Percentiles rank a stretch among this genome's conserved stretches.
These are phyloP conservation scores for Porpolomopsis calyptriformis DNA, from an alignment of 768 basidiomycete species.

Conservation along the genomic window DNA sequence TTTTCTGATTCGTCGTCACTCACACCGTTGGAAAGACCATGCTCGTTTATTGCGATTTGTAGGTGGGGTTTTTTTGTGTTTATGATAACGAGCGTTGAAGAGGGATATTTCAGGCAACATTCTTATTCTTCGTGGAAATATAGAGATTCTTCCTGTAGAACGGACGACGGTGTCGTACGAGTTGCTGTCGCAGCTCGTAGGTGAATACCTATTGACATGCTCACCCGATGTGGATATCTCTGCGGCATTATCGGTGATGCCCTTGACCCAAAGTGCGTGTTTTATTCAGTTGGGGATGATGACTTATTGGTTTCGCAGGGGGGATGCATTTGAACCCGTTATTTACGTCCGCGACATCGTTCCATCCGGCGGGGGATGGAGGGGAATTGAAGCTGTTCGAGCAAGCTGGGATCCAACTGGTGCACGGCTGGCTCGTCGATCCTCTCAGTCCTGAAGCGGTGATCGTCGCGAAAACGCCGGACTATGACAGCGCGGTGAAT, in stretches of 20 bases:
- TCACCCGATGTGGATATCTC: slow-evolving; percentile 54
- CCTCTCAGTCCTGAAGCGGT: slow-evolving; percentile 49
- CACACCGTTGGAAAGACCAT: slow-evolving; percentile 54
- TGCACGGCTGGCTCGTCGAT: slow-evolving; percentile 87
- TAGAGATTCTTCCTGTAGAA: slow-evolving; percentile 55
- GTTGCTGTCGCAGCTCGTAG: slow-evolving; percentile 73
- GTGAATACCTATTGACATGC: slow-evolving; percentile 61
- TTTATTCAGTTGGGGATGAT: not conserved
- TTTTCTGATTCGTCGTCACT: slow-evolving; percentile 1
- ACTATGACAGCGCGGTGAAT: slow-evolving; percentile 68
- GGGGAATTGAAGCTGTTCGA: slow-evolving; percentile 81
- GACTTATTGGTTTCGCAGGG: slow-evolving; percentile 30
- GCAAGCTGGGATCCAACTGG: slow-evolving; percentile 69
- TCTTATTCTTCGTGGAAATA: slow-evolving; percentile 74
- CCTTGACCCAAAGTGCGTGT: slow-evolving; percentile 61
- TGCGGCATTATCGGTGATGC: slow-evolving; percentile 66
- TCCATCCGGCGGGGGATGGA: slow-evolving; percentile 52
- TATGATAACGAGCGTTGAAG: not conserved
- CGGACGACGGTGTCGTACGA: slow-evolving; percentile 74
- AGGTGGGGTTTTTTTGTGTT: slow-evolving; percentile 17
- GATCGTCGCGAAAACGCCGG: slow-evolving; percentile 40
- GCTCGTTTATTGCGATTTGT: slow-evolving; percentile 89
- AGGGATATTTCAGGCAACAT: slow-evolving; percentile 57
- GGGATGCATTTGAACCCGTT: slow-evolving; percentile 86
- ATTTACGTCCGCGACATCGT: slow-evolving; percentile 61